Conservation (phyloP, 441 rosid species). For the Monsonia emarginata region DNA sequence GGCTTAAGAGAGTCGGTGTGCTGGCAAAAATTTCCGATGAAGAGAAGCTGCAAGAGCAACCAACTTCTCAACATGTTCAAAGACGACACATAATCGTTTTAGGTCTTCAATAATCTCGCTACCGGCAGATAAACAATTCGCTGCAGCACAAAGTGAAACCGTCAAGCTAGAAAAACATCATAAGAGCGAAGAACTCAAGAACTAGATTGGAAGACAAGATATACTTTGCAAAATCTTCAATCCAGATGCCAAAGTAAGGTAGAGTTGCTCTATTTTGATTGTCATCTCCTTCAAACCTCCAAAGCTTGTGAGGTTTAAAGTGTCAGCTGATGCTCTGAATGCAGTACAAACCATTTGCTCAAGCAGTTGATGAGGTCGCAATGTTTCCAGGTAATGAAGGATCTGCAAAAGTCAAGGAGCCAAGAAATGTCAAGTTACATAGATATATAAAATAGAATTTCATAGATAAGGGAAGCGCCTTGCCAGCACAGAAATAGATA, state of each 20-base stretch:
- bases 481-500: background rate
- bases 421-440: conserved; percentile 13
- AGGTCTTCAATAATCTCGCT: conserved; percentile 55
- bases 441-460: background rate
- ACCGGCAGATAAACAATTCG: conserved; percentile 34
- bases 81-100: conserved; percentile 50
- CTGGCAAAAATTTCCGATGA: conserved; percentile 65
- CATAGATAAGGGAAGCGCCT: background rate
- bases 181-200: background rate
- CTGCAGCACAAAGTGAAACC: conserved; percentile 28
- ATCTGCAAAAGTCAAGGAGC: conserved; percentile 34
- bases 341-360: conserved; percentile 96
- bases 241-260: conserved; percentile 46
- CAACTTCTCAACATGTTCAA: conserved; percentile 76
- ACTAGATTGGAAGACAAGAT: conserved; percentile 11
- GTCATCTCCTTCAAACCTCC: conserved; percentile 73
- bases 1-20: conserved; percentile 53
- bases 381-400: conserved; percentile 86
- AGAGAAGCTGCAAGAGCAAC: conserved; percentile 79
- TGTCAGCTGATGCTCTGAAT: conserved; percentile 92
- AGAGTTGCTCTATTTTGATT: conserved; percentile 63
- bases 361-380: conserved; percentile 81
- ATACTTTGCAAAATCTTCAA: conserved; percentile 59
- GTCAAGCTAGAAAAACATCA: background rate
- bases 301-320: conserved; percentile 56